Evolutionary conservation across 345 rosid species (phyloP).

Genomic region (Punica granatum): DNA sequence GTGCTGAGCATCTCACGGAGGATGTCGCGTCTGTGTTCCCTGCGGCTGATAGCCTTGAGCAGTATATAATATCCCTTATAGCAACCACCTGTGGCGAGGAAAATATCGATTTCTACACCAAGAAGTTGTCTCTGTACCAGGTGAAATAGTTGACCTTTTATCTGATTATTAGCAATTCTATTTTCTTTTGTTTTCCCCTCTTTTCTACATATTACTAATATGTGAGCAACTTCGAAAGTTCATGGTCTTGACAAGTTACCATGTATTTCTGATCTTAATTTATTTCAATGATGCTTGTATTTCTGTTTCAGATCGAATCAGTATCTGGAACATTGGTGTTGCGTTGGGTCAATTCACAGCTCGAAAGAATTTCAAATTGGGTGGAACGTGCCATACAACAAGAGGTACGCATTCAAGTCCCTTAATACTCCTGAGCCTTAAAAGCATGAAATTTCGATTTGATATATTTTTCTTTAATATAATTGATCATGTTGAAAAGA

Average conservation of each 20-base stretch:
- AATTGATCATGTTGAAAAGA: neutral
- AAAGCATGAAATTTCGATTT: neutral
- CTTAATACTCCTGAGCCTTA: neutral
- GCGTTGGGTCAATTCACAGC: slow-evolving; percentile 95
- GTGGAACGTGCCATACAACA: slow-evolving; percentile 91
- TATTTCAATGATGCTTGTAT: slow-evolving; percentile 1
- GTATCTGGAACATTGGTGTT: slow-evolving; percentile 86
- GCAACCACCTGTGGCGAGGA: slow-evolving; percentile 53
- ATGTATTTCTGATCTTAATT: neutral
- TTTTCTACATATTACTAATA: no score
- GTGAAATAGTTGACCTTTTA: slow-evolving; percentile 26
- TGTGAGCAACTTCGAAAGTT: neutral
- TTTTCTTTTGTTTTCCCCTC: neutral
- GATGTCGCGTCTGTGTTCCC: slow-evolving; percentile 90
- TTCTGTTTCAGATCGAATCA: slow-evolving; percentile 54
- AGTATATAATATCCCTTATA: slow-evolving; percentile 56
- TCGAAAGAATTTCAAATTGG: slow-evolving; percentile 83
- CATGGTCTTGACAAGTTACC: neutral
- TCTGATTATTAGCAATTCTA: neutral
- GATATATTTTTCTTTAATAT: neutral
- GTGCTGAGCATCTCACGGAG: slow-evolving; percentile 84
- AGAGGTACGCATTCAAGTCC: slow-evolving; percentile 44
- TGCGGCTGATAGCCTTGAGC: slow-evolving; percentile 87
- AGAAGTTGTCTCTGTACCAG: slow-evolving; percentile 73
- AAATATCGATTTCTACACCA: slow-evolving; percentile 47